Conservation (phyloP, 768 basidiomycete species). For the Suillus americanus region DNA sequence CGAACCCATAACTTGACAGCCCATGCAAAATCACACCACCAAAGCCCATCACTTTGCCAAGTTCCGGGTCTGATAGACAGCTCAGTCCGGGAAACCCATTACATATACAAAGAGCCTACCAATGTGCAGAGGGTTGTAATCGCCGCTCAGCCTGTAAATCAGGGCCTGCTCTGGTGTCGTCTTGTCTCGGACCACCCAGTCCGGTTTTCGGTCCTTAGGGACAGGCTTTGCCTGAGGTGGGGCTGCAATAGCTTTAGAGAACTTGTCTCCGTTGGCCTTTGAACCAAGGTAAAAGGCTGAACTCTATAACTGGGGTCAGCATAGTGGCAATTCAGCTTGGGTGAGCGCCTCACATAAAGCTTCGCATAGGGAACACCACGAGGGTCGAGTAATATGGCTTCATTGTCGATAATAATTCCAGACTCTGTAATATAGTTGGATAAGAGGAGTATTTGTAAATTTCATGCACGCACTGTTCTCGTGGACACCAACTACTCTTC, state of each 20-base stretch:
- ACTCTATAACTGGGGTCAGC: constrained; percentile 34
- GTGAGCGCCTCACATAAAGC: constrained; percentile 48
- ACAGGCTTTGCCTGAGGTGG: constrained; percentile 60
- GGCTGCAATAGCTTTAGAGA: constrained; percentile 58
- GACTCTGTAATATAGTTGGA: constrained; percentile 46
- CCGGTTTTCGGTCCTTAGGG: constrained; percentile 59
- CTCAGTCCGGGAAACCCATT: not conserved
- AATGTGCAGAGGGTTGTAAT: constrained; percentile 79
- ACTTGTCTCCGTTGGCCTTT: constrained; percentile 61
- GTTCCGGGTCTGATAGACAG: constrained; percentile 55
- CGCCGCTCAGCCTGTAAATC: constrained; percentile 72
- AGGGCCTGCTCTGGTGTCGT: constrained; percentile 67
- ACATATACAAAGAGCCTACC: constrained; percentile 37
- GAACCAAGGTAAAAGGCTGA: constrained; percentile 72
- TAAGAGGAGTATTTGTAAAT: not conserved
- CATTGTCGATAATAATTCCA: constrained; percentile 69
- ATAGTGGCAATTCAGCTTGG: not conserved
- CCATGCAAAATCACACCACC: constrained; percentile 87
- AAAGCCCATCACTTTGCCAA: constrained; percentile 75
- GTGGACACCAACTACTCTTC: constrained; percentile 63
- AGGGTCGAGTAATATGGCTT: constrained; percentile 62
- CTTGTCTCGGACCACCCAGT: constrained; percentile 61
- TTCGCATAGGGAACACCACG: constrained; percentile 59
- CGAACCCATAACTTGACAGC: constrained; percentile 79
- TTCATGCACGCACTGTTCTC: constrained; percentile 70